These are phyloP conservation scores for Singerocomus inundabilis DNA, from an alignment of 1,284 basidiomycete species.

Conservation along the genomic window DNA sequence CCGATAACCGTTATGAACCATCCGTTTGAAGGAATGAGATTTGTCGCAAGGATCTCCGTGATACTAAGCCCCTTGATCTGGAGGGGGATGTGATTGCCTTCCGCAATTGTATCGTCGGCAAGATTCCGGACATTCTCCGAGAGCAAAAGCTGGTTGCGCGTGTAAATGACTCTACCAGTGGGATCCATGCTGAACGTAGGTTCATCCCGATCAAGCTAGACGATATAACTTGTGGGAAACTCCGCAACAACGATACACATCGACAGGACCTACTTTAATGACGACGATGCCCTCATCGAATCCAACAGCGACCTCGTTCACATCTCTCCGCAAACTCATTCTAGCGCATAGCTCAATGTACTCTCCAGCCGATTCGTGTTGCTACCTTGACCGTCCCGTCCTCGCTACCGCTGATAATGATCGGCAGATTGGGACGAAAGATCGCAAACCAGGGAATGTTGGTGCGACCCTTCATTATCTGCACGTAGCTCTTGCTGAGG, in stretches of 20 bases:
- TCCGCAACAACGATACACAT: not conserved
- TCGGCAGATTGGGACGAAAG: slow-evolving; percentile 94
- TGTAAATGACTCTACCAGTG: slow-evolving; percentile 94
- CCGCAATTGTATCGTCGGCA: slow-evolving; percentile 55
- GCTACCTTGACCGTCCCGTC: slow-evolving; percentile 97
- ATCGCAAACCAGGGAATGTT: slow-evolving; percentile 98
- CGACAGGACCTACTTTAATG: slow-evolving; percentile 63
- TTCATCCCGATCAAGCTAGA: slow-evolving; percentile 90
- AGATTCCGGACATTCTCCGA: slow-evolving; percentile 82
- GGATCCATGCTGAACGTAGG: slow-evolving; percentile 96
- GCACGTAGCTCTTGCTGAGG: slow-evolving; percentile 96
- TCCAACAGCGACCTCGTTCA: slow-evolving; percentile 94
- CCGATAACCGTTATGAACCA: slow-evolving; percentile 97
- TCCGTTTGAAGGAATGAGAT: slow-evolving; percentile 90
- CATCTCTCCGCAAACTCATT: slow-evolving; percentile 81
- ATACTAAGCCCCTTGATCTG: slow-evolving; percentile 89
- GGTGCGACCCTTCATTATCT: slow-evolving; percentile 97
- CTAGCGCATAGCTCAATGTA: slow-evolving; percentile 93
- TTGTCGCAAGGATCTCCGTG: slow-evolving; percentile 91
- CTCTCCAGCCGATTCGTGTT: slow-evolving; percentile 97
- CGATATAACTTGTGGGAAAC: not conserved
- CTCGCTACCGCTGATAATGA: slow-evolving; percentile 95
- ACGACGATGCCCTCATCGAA: slow-evolving; percentile 98
- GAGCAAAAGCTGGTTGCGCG: slow-evolving; percentile 89
- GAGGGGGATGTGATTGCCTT: slow-evolving; percentile 81